phyloP scores from a whole-genome alignment of 768 basidiomycete genomes.

The Gloeostereum incarnatum region DNA sequence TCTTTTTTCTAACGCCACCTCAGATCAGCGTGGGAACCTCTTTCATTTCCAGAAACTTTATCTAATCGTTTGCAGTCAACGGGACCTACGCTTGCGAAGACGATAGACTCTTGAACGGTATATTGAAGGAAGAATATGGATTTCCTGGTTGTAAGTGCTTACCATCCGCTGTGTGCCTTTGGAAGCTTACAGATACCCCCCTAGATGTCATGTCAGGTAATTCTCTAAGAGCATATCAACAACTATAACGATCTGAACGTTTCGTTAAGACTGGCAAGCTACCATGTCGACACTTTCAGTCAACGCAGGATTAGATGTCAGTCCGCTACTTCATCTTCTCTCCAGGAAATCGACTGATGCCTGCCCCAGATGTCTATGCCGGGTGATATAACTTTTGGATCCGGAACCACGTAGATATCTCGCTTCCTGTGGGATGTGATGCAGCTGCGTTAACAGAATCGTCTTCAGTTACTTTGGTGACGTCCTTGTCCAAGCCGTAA shows the following conservation, averaged over 20 bases:
- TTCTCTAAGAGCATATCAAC: too few species aligned
- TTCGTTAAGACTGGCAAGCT: slow-evolving; percentile 63
- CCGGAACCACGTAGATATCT: slow-evolving; percentile 8
- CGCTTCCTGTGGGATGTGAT: neutral
- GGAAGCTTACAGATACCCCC: neutral
- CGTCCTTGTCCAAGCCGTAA: slow-evolving; percentile 47
- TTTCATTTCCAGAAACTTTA: neutral
- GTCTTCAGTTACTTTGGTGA: slow-evolving; percentile 50
- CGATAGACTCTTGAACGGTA: slow-evolving; percentile 45
- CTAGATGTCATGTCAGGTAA: slow-evolving; percentile 38
- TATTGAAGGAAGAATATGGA: slow-evolving; percentile 56
- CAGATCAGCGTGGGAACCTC: slow-evolving; percentile 14
- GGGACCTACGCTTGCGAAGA: slow-evolving; percentile 59
- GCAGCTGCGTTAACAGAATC: neutral
- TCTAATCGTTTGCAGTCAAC: slow-evolving; percentile 28
- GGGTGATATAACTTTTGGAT: slow-evolving; percentile 39
- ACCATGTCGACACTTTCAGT: slow-evolving; percentile 49
- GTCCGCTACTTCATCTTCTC: slow-evolving; percentile 11
- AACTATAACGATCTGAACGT: too few species aligned
- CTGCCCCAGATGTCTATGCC: slow-evolving; percentile 62
- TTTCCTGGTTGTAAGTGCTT: slow-evolving; percentile 50
- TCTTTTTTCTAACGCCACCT: neutral
- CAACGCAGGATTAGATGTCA: slow-evolving; percentile 53
- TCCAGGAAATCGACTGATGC: neutral
- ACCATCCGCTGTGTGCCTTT: neutral